Conservation (phyloP, 1,284 basidiomycete genomes). For the Papiliotrema flavescens region DNA sequence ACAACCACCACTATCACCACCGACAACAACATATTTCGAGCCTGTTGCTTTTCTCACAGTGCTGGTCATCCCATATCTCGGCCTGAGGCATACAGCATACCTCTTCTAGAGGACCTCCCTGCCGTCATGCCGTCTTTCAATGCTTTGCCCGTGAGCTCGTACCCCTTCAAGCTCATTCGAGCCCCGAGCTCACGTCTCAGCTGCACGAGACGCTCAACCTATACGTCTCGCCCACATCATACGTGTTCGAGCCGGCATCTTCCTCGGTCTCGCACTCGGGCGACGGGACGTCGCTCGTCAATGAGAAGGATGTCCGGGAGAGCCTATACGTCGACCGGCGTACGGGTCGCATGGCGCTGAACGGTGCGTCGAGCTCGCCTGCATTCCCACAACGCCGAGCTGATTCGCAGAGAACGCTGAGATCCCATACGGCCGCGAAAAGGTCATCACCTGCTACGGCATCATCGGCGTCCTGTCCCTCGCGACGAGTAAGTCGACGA, state of each 20-base stretch:
- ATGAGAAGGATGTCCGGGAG: constrained; percentile 46
- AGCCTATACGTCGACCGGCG: constrained; percentile 49
- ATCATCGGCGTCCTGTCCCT: constrained; percentile 82
- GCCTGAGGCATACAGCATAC: too few species aligned
- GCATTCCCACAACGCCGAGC: not conserved
- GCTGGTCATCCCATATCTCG: too few species aligned
- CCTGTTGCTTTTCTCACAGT: too few species aligned
- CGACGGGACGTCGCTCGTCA: constrained; percentile 21
- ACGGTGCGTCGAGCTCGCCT: constrained; percentile 34
- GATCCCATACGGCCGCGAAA: constrained; percentile 48
- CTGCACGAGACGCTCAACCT: constrained; percentile 49
- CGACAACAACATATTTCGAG: too few species aligned
- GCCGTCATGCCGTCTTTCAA: constrained; percentile 13
- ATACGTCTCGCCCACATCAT: constrained; percentile 46
- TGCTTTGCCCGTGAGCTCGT: constrained; percentile 24
- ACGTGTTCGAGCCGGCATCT: constrained; percentile 47
- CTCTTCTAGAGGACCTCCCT: too few species aligned
- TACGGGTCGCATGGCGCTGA: constrained; percentile 45
- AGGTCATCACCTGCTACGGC: constrained; percentile 62
- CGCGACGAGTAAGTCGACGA: constrained; percentile 65
- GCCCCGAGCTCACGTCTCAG: constrained; percentile 15
- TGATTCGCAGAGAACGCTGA: constrained; percentile 24
- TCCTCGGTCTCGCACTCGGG: constrained; percentile 18
- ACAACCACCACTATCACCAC: too few species aligned
- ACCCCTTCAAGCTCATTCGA: not conserved